Evolutionary conservation across 164 flowering plant species (phyloP), one percentile per base, ranked within the genome.

Genomic region (Macadamia integrifolia): DNA sequence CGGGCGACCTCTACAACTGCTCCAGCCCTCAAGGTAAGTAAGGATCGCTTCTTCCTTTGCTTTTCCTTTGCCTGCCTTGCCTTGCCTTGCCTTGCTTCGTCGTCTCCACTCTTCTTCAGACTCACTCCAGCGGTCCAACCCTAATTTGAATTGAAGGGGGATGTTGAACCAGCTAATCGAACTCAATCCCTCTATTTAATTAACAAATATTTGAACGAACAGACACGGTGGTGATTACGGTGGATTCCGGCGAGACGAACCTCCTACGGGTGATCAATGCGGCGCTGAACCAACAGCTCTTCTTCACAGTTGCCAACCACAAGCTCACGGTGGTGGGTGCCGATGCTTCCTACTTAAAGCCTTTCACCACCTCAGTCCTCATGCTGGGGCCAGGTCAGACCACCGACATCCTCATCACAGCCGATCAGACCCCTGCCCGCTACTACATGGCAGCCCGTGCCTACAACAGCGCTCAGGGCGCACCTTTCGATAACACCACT

Each of bases 1-100:
- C 98, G 40, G 98, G 98, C 6, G 93, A 87, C 60, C 85, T 93
- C 49, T 89, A 93, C 77, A 86, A 86, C 3, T 93, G 98, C 78
- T 91, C 98, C 5, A 79, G 23, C 23, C 23, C 67, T 67, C 60
- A 84, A 86, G 98, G 98, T 92, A 23, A 23, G 23, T 23, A 23
- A 23, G 23, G 23, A 23, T 23, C 23, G 23, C 23, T 23, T 23
- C 23, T 23, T 10, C 13, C 55, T 50, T 14, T 50, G 17, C 12
- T 50, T 10, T 10, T 50, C 1, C 55, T 50, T 5, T 43, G 9
- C 48, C 9, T 43, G 9, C 9, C 9, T 23, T 23, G 23, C 23
- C 23, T 23, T 23, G 23, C 23, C 23, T 23, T 23, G 0, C 23
- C 23, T 23, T 23, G 23, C 23, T 23, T 23, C 23, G 23, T 23